Evolutionary conservation across 768 basidiomycete genomes (phyloP).

Genomic region (Neoboletus magnificus): DNA sequence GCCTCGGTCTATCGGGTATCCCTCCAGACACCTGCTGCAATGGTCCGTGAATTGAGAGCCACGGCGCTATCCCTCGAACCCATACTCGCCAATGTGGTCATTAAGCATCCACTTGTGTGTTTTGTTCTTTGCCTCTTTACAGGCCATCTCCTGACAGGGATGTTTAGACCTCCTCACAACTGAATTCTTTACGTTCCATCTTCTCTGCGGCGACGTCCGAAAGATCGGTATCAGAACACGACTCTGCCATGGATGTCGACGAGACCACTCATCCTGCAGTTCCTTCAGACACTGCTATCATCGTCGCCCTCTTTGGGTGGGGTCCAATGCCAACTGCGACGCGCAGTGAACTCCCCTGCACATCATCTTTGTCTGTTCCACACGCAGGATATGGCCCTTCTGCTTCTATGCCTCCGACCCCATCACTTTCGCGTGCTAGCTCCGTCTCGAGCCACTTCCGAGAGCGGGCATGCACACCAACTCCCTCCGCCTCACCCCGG

Average conservation of each 20-base stretch:
- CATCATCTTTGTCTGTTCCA: constrained; percentile 19
- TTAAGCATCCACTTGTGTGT: constrained; percentile 74
- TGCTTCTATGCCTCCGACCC: constrained; percentile 29
- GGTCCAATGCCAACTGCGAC: constrained; percentile 32
- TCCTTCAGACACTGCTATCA: constrained; percentile 38
- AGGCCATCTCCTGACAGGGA: constrained; percentile 7
- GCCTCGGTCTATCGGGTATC: constrained; percentile 76
- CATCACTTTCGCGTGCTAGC: constrained; percentile 31
- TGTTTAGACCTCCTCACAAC: constrained; percentile 54
- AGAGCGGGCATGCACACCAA: constrained; percentile 20
- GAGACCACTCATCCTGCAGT: constrained; percentile 11
- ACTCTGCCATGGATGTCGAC: constrained; percentile 10
- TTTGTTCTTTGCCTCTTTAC: background rate
- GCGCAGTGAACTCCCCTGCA: constrained; percentile 7
- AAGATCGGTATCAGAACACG: constrained; percentile 26
- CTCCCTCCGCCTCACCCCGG: constrained; percentile 18
- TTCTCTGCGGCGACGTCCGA: constrained; percentile 36
- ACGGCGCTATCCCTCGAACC: constrained; percentile 53
- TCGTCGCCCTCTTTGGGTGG: constrained; percentile 52
- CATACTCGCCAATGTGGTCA: constrained; percentile 48
- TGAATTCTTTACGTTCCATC: constrained; percentile 48
- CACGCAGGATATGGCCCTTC: constrained; percentile 27
- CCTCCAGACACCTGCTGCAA: constrained; percentile 60
- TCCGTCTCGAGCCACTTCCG: constrained; percentile 28
- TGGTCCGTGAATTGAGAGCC: constrained; percentile 57